phyloP scores from a whole-genome alignment of 768 basidiomycete genomes.

The Suillus ampliporus region DNA sequence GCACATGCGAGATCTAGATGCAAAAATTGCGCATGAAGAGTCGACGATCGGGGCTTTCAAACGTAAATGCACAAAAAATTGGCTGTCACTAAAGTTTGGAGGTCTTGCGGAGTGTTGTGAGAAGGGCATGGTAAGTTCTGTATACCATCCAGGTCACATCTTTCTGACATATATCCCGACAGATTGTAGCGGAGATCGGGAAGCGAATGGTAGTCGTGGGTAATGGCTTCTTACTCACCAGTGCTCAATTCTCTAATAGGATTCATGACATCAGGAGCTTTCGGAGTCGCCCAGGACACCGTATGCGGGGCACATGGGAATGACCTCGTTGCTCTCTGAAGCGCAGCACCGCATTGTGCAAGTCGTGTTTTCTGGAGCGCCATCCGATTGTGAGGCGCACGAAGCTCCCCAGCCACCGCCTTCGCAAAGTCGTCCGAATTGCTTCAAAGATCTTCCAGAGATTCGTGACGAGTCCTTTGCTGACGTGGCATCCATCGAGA shows the following conservation, averaged over 20 bases:
- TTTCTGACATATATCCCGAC: constrained; percentile 1
- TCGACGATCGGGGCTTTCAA: constrained; percentile 84
- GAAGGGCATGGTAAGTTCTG: constrained; percentile 62
- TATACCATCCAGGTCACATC: not conserved
- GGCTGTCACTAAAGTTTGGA: constrained; percentile 87
- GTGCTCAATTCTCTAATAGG: not conserved
- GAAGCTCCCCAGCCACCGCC: not conserved
- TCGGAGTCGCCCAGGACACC: constrained; percentile 1
- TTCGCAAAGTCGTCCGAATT: not conserved
- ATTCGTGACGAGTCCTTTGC: not conserved
- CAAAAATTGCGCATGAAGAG: constrained; percentile 84
- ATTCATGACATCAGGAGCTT: constrained; percentile 1
- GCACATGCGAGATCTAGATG: constrained; percentile 79
- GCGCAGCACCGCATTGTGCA: constrained; percentile 5
- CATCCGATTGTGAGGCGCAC: not conserved
- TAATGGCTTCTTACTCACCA: not conserved
- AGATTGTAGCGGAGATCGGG: constrained; percentile 57
- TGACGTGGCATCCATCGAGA: not conserved
- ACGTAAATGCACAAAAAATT: constrained; percentile 66
- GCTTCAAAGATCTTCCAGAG: constrained; percentile 10
- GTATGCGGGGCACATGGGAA: not conserved
- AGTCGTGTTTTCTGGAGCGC: constrained; percentile 4
- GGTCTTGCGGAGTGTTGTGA: constrained; percentile 84
- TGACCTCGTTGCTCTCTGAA: constrained; percentile 2
- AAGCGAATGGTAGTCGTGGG: constrained; percentile 50